A percentile compares a stretch with the other conserved stretches of the same genome.
Evolutionary conservation across 2,329 filamentous ascomycete species (phyloP).

Genomic region (Sphaerostilbella broomeana): DNA sequence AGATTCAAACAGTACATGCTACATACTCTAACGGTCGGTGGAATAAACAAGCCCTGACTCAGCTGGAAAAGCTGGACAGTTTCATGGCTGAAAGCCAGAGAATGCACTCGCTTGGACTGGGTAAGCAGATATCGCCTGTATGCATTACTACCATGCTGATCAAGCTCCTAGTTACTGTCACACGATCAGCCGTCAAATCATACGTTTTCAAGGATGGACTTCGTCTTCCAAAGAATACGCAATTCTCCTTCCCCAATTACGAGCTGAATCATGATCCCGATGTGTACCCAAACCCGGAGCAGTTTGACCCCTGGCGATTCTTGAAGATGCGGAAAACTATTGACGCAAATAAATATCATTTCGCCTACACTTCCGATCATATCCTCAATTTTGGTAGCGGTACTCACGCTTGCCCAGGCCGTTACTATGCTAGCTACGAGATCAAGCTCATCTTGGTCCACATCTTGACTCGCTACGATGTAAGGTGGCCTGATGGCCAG

Average conservation of each 20-base stretch:
- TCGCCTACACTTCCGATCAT: neutral
- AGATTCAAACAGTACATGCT: neutral
- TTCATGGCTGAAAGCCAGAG: conserved; percentile 1
- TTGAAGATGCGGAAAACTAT: neutral
- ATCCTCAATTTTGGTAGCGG: conserved; percentile 1
- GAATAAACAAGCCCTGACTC: neutral
- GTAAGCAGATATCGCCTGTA: neutral
- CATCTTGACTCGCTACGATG: conserved; percentile 2
- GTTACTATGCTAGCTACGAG: neutral
- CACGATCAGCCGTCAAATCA: neutral
- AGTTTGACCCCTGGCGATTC: neutral
- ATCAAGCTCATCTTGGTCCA: conserved; percentile 1
- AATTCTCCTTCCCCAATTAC: neutral
- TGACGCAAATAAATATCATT: neutral
- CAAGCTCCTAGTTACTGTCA: neutral
- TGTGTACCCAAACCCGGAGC: neutral
- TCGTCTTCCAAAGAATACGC: neutral
- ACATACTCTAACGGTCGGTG: neutral
- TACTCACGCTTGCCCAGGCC: neutral
- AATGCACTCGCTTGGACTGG: neutral
- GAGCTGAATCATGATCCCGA: conserved; percentile 4
- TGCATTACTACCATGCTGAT: too few species aligned
- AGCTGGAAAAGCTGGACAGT: conserved; percentile 1
- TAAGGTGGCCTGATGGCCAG: neutral
- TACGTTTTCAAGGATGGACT: neutral